These are phyloP conservation scores for Neophaeococcomyces mojaviensis DNA, from an alignment of 2,329 filamentous ascomycete species.

Conservation along the genomic window DNA sequence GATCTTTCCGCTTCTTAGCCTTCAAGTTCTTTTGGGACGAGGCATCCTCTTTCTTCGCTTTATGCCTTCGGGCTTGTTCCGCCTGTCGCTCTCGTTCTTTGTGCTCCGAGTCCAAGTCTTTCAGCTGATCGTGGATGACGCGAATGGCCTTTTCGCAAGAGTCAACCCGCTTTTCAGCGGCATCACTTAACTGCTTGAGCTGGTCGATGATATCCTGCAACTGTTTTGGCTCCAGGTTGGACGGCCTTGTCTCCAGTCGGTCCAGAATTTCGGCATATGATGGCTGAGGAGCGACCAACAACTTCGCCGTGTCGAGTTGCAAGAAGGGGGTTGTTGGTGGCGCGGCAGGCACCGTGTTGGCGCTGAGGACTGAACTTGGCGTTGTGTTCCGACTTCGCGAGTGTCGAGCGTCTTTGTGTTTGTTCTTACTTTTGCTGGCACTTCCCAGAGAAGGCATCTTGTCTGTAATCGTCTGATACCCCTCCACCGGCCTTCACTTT, in stretches of 20 bases:
- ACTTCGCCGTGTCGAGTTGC: slow-evolving; percentile 43
- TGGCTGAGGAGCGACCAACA: slow-evolving; percentile 40
- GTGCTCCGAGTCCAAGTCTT: slow-evolving; percentile 48
- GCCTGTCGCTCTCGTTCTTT: slow-evolving; percentile 44
- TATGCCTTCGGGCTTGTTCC: slow-evolving; percentile 39
- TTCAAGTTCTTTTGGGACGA: slow-evolving; percentile 51
- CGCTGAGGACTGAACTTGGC: slow-evolving; percentile 48
- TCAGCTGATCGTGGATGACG: slow-evolving; percentile 51
- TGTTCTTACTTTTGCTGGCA: slow-evolving; percentile 45
- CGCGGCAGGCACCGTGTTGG: slow-evolving; percentile 32
- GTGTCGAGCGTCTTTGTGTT: slow-evolving; percentile 45
- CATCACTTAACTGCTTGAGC: slow-evolving; percentile 49
- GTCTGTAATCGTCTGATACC: not conserved
- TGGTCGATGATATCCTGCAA: slow-evolving; percentile 46
- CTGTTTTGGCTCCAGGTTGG: slow-evolving; percentile 41
- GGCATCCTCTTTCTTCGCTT: slow-evolving; percentile 36
- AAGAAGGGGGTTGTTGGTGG: slow-evolving; percentile 45
- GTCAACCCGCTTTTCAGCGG: slow-evolving; percentile 50
- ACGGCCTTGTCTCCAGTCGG: slow-evolving; percentile 41
- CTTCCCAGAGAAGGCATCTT: slow-evolving; percentile 33
- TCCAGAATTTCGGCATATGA: slow-evolving; percentile 55
- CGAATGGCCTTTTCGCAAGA: slow-evolving; percentile 54
- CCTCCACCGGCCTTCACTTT: not conserved
- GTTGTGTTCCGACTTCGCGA: slow-evolving; percentile 58
- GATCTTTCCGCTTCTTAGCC: slow-evolving; percentile 71